Evolutionary conservation across 2,329 filamentous ascomycete species (phyloP), one percentile per base, ranked within the genome.

Genomic region (Podosphaera aphanis): DNA sequence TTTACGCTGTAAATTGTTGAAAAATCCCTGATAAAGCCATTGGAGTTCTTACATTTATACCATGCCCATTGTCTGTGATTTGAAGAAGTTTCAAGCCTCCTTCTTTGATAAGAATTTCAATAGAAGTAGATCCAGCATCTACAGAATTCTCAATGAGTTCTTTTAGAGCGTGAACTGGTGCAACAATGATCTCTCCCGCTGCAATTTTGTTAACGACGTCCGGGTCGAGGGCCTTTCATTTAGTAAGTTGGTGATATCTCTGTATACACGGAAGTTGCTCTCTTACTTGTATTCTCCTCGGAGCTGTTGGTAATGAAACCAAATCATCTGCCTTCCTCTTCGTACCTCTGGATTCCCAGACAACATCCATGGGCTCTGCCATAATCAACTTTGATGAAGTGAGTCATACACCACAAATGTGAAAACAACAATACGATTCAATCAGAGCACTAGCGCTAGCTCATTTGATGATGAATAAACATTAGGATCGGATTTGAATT

Each of bases 171-270:
- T 98, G 84, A 23, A 94, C 85, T 0, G 90, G 92, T 2, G 90
- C 88, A 43, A 98, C 85, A 49, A 98, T 98, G 56, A 98, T 98
- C 62, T 98, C 90, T 18, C 90, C 90, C 0, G 90, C 90, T 0
- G 90, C 90, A 53, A 98, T 98, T 62, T 95, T 98, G 67, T 95
- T 98, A 52, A 98, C 82, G 19, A 98, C 90, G 64, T 90, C 80
- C 51, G 82, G 77, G 56, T 93, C 83, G 21, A 98, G 71, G 13
- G 88, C 81, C 77, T 93, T 61, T 56, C n/a, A 58, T 54, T 47
- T 59, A 56, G 31, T 57, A 52, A 39, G 59, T 47, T 51, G n/a
- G 18, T 11, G 33, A 29, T 10, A 44, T 31, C 29, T 31, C 25
- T 38, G n/a, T n/a, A n/a, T n/a, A n/a, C n/a, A 10, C 27, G 33